Percentiles rank a stretch among this genome's conserved stretches.
These are phyloP conservation scores for Dicorynia guianensis DNA, from an alignment of 306 rosid genomes.

Conservation along the genomic window DNA sequence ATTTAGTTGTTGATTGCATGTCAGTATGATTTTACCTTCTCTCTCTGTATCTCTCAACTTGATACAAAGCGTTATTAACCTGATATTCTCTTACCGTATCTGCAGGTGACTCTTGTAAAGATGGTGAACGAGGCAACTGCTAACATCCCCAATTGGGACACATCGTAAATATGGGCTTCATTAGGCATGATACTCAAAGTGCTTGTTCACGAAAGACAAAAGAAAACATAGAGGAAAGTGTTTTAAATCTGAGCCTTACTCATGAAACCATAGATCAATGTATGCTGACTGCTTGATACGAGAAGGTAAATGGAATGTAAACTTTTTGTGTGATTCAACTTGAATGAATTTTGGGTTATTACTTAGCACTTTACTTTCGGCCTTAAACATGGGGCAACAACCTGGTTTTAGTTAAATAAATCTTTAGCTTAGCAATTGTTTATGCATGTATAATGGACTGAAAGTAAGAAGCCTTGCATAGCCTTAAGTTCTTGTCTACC, in stretches of 20 bases:
- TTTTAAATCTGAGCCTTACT: constrained; percentile 17
- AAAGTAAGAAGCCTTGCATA: too few relatives aligned
- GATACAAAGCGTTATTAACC: constrained; percentile 28
- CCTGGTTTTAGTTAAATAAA: too few relatives aligned
- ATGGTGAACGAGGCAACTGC: constrained; percentile 92
- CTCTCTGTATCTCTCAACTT: neutral
- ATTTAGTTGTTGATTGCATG: neutral
- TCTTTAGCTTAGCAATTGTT: too few relatives aligned
- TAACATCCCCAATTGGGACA: constrained; percentile 80
- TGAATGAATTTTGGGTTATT: too few relatives aligned
- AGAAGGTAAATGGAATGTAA: neutral
- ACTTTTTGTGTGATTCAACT: neutral
- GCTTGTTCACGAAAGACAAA: neutral
- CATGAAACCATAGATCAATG: constrained; percentile 40
- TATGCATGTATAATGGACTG: too few relatives aligned
- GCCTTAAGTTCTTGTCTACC: too few relatives aligned
- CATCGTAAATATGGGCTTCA: constrained; percentile 37
- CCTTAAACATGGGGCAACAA: too few relatives aligned
- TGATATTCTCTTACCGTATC: constrained; percentile 19
- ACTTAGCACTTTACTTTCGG: too few relatives aligned
- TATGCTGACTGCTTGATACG: constrained; percentile 27
- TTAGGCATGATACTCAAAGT: constrained; percentile 16
- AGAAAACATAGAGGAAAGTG: neutral
- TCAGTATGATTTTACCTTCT: neutral
- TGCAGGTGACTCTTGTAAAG: constrained; percentile 89